Evolutionary conservation across 257 asterid genomes (phyloP), one percentile per base, ranked within the genome.

Genomic region (Verbena officinalis): DNA sequence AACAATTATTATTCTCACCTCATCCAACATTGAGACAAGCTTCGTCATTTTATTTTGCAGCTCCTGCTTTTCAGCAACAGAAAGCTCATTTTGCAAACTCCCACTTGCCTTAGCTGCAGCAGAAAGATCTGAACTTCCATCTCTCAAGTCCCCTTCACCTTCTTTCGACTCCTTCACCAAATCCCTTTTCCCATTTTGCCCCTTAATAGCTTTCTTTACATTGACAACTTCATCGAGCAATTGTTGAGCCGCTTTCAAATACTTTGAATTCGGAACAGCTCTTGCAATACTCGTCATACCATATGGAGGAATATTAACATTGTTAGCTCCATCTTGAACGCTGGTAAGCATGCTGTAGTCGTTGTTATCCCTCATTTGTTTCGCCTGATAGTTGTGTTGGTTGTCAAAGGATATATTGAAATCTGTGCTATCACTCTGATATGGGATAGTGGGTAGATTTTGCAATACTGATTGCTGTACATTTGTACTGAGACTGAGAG

Each of bases 1-100:
- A 62, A 36, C 3, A 36, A 36, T 2, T 14, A 20, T 12, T 10
- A 38, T 15, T 52, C 86, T 77, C 64, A 91, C 98, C 95, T 86
- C 95, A 39, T 86, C 98, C 76, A 84, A 66, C 96, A 91, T 88
- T 4, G 90, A 69, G 65, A 89, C 68, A 78, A 91, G 97, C 83
- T 86, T 86, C 2, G 89, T 62, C 56, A 79, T 53, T 76, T 83
- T 88, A 69, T 76, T 84, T 27, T 86, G 96, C 78, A 83, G 15
- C 9, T 88, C 96, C 68, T 86, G 94, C 73, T 86, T 91, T 60
- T 91, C 98, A 39, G 90, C 78, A 5, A 78, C 73, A 11, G 96
- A 82, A 56, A 88, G 78, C 75, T 84, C 94, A 11, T 27, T 62
- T 0, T 55, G 57, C 27, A 59, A 38, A 33, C 49, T 73, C 31